Conservation (phyloP, 208 protist genomes). For the Leishmania mexicana region DNA sequence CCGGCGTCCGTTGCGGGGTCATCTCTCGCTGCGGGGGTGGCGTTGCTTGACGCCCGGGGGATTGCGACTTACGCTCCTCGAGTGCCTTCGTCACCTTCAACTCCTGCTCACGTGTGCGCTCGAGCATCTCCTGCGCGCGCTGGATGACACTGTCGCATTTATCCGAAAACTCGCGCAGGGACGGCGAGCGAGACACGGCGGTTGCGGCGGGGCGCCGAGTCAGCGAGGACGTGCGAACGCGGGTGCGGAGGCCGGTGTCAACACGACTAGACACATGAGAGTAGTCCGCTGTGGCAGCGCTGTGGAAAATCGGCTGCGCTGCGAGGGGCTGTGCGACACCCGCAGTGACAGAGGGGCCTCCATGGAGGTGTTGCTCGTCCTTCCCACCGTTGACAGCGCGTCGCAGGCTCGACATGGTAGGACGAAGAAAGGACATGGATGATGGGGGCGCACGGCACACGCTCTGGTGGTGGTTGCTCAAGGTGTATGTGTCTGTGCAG, state of each 20-base stretch:
- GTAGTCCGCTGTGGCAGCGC: slow-evolving; percentile 16
- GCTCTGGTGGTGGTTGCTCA: not conserved
- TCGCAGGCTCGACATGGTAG: slow-evolving; percentile 43
- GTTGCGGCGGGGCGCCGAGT: not conserved
- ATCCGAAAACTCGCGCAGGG: slow-evolving; percentile 28
- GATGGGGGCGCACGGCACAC: not conserved
- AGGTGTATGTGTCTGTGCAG: not conserved
- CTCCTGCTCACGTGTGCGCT: slow-evolving; percentile 43
- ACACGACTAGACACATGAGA: slow-evolving; percentile 29
- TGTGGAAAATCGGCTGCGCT: not conserved
- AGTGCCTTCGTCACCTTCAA: slow-evolving; percentile 30
- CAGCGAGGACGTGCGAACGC: slow-evolving; percentile 21
- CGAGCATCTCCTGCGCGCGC: slow-evolving; percentile 57
- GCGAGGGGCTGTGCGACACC: not conserved
- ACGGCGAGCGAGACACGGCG: not conserved
- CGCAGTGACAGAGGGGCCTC: not conserved
- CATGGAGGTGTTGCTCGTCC: slow-evolving; percentile 12
- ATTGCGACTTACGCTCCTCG: slow-evolving; percentile 42
- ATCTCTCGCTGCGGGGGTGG: not conserved
- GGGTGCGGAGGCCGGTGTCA: slow-evolving; percentile 24
- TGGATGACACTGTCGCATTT: slow-evolving; percentile 55
- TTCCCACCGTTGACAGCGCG: slow-evolving; percentile 25
- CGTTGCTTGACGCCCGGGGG: slow-evolving; percentile 20
- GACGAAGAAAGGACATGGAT: slow-evolving; percentile 48
- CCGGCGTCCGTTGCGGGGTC: not conserved